Evolutionary conservation across 805 yeast species (phyloP).

Genomic region (Maudiozyma serrabonitensis): DNA sequence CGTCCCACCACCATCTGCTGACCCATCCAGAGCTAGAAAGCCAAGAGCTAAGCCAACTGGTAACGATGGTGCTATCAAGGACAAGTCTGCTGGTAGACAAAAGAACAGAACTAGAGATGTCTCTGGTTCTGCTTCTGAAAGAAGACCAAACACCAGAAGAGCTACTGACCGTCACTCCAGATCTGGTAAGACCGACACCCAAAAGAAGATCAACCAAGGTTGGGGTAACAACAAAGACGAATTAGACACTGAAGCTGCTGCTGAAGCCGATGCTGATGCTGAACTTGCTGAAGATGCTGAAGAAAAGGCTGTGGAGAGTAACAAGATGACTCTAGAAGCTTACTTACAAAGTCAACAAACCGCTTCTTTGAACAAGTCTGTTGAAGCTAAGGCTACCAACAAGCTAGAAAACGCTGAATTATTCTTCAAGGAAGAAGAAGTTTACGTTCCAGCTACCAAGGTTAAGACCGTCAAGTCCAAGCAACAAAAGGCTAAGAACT

Average conservation of each 20-base stretch:
- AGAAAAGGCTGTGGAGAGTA: conserved; percentile 33
- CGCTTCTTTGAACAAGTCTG: conserved; percentile 41
- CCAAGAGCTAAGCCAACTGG: conserved; percentile 63
- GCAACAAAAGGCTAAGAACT: conserved; percentile 72
- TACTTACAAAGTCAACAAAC: conserved; percentile 52
- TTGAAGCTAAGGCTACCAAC: conserved; percentile 29
- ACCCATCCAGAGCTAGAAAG: conserved; percentile 69
- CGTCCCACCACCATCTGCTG: conserved; percentile 71
- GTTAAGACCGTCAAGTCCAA: conserved; percentile 62
- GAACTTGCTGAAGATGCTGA: conserved; percentile 46
- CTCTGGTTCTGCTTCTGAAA: conserved; percentile 44
- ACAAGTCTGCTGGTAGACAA: conserved; percentile 59
- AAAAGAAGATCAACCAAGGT: conserved; percentile 73
- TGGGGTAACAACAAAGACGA: conserved; percentile 79
- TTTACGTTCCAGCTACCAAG: conserved; percentile 48
- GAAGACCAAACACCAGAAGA: conserved; percentile 45
- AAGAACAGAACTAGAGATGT: conserved; percentile 41
- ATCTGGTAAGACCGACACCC: conserved; percentile 74
- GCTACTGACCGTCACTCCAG: conserved; percentile 77
- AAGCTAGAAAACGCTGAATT: conserved; percentile 40
- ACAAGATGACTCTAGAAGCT: conserved; percentile 65
- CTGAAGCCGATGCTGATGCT: conserved; percentile 55
- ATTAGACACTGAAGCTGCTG: conserved; percentile 54
- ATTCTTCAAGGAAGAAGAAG: conserved; percentile 56
- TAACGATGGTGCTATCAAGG: conserved; percentile 80